A percentile compares a stretch with the other conserved stretches of the same genome.
These are phyloP conservation scores for Sporisorium graminicola DNA, from an alignment of 1,284 basidiomycete species.

Conservation along the genomic window DNA sequence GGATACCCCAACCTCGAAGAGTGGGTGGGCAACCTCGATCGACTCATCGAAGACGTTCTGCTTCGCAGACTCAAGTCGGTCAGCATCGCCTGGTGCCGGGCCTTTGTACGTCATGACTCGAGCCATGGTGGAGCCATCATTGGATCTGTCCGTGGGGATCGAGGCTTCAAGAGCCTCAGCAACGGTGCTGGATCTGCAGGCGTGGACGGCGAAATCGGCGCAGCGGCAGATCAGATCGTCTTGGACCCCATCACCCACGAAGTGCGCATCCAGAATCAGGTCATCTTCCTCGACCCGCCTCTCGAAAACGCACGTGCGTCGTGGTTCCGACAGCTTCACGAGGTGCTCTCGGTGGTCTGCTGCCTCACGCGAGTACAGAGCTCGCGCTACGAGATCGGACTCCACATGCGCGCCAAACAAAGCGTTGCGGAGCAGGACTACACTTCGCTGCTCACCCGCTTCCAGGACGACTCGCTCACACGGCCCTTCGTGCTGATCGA, in stretches of 20 bases:
- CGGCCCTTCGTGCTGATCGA: constrained; percentile 89
- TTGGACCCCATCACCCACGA: constrained; percentile 78
- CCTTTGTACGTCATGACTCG: constrained; percentile 74
- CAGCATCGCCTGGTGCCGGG: constrained; percentile 86
- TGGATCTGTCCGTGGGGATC: constrained; percentile 13
- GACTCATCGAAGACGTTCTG: constrained; percentile 85
- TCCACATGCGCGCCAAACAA: constrained; percentile 52
- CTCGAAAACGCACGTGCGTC: constrained; percentile 91
- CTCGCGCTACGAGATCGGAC: constrained; percentile 88
- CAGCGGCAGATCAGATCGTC: constrained; percentile 35
- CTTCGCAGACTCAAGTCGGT: constrained; percentile 82
- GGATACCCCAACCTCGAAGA: constrained; percentile 97
- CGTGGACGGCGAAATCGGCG: constrained; percentile 10
- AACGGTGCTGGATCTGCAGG: constrained; percentile 10
- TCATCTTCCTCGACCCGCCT: constrained; percentile 97
- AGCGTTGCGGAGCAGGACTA: constrained; percentile 72
- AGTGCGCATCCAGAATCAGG: constrained; percentile 96
- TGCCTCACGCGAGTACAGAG: constrained; percentile 88
- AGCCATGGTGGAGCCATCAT: constrained; percentile 16
- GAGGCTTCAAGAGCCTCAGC: constrained; percentile 22
- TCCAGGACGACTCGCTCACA: constrained; percentile 80
- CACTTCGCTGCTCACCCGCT: constrained; percentile 82
- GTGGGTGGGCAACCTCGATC: constrained; percentile 91
- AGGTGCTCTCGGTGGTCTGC: constrained; percentile 83
- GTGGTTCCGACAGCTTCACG: constrained; percentile 92